Base-by-base conservation (phyloP, 2,329 filamentous ascomycete species). In the Colletotrichum cordylinicola region DNA sequence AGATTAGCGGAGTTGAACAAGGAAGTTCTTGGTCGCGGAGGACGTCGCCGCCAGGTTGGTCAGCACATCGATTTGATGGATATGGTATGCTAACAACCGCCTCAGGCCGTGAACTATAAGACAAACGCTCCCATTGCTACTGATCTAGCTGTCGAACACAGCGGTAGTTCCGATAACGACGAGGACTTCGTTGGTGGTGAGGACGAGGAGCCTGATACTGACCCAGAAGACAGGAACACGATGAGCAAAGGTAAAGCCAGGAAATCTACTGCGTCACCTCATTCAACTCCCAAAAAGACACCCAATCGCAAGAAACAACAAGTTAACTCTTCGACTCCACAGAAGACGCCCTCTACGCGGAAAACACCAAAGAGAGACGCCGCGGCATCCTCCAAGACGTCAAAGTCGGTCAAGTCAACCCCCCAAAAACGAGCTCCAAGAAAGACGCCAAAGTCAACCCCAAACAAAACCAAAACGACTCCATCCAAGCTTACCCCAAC, bases 21-120 rank as follows among this genome's bases (percentile, higher is more conserved):
- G 65, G 92, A 98, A 82, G 91, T 91, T n/a, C 91, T 98, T 64
- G 97, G 97, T 13, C 92, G 97, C 75, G 97, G 97, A 52, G 95
- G 95, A 78, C 91, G 97, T 79, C 92, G 93, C 78, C 91, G 94
- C 76, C 86, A 88, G 78, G 89, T 91, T 84, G 84, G 81, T 77
- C 29, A 10, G n/a, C 10, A 13, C n/a, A 12, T 43, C 4, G 21
- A 10, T 8, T 43, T 18, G 10, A 4, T 24, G 21, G 21, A n/a
- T 13, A 29, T 29, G 31, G 4, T 43, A 15, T 64, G 31, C 62
- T 71, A 29, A 72, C 71, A 78, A 56, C 35, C 24, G 27, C 16
- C 18, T n/a, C 68, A 84, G 82, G 76, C 78, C 4, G 76, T 83
- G 60, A 81, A 81, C 48, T 84, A 85, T 71, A 76, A 79, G 10